phyloP scores from a whole-genome alignment of 1,284 basidiomycete genomes.

The Puccinia coronata region DNA sequence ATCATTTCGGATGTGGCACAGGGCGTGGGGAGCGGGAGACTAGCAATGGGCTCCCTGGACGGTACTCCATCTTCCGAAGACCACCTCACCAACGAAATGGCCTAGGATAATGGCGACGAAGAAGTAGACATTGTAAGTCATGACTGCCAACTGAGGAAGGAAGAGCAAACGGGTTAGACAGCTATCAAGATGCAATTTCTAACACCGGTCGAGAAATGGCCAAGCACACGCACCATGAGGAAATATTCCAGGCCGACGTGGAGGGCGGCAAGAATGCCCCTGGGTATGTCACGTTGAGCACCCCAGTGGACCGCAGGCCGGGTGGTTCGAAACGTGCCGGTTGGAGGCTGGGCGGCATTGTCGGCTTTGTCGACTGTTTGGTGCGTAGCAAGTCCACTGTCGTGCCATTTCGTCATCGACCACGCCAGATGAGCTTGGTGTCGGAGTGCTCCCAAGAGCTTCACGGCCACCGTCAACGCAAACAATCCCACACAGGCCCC shows the following conservation, averaged over 20 bases:
- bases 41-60: constrained; percentile 23
- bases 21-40: neutral
- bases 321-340: neutral
- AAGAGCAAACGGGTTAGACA: neutral
- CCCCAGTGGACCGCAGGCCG: constrained; percentile 13
- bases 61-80: constrained; percentile 29
- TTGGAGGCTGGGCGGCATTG: too few relatives aligned
- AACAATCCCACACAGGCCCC: constrained; percentile 47
- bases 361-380: constrained; percentile 10
- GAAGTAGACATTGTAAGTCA: constrained; percentile 47
- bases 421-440: constrained; percentile 43
- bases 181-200: neutral
- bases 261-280: constrained; percentile 38
- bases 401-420: constrained; percentile 32
- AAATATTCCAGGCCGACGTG: constrained; percentile 37
- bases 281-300: constrained; percentile 33
- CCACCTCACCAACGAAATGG: constrained; percentile 31
- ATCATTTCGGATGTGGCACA: too few relatives aligned
- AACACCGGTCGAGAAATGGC: neutral
- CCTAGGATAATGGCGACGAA: constrained; percentile 42
- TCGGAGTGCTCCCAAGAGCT: constrained; percentile 30
- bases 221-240: constrained; percentile 32
- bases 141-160: constrained; percentile 42
- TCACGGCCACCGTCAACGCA: constrained; percentile 16
- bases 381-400: neutral